Evolutionary conservation across 2,329 filamentous ascomycete genomes (phyloP), one percentile per base, ranked within the genome.

Genomic region (Venturia asperata): DNA sequence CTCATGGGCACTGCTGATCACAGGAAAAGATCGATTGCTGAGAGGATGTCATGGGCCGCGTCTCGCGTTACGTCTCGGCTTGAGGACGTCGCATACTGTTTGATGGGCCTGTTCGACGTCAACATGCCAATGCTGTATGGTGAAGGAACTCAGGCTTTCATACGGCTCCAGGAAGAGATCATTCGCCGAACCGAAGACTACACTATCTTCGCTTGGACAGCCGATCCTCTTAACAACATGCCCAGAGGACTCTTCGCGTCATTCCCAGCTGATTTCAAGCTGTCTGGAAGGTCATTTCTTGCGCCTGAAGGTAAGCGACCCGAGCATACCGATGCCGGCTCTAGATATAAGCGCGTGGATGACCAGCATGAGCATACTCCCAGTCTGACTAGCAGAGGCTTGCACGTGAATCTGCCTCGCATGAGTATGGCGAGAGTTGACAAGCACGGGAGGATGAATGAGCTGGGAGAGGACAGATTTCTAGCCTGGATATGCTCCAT

Each of bases 111-210:
- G 13, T 67, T 67, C 42, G 56, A 47, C 30, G 58, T 67, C n/a
- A 43, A 66, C 30, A 67, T 67, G 64, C 65, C 65, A 10, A 30
- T 67, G 34, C 43, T 67, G 5, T 67, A 67, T 62, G 65, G 65
- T 3, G 65, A 67, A 43, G 65, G 65, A 21, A 41, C 24, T n/a
- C 34, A 11, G 15, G 65, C 65, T 21, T 66, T 66, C 45, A 52
- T 56, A 19, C 61, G 65, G 24, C 49, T 66, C 3, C 65, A 66
- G 21, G 65, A 66, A 55, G 65, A 66, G 63, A 64, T 66, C 30
- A 45, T 66, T 10, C 52, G 63, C 15, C 37, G 21, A 4, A 49
- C 58, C 0, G 56, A 67, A 43, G 66, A 67, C 21, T 58, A 66
- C n/a, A 52, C 64, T 15, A 49, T 67, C 19, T 66, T 67, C 45